Conservation (phyloP, 1,284 basidiomycete species). For the Cryptococcus floricola region DNA sequence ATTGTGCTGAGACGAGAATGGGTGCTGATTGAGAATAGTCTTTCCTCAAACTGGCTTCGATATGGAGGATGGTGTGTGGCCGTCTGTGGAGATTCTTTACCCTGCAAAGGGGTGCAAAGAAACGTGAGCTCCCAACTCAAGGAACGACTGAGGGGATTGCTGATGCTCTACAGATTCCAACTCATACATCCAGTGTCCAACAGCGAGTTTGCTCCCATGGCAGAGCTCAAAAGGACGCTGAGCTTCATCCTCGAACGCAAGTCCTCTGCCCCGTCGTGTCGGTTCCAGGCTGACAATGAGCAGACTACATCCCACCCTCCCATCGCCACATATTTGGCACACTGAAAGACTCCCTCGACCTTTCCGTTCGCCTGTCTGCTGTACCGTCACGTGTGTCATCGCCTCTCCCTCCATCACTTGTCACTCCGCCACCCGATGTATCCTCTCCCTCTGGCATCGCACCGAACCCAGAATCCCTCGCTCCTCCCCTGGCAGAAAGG, state of each 20-base stretch:
- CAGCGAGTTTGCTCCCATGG: slow-evolving; percentile 50
- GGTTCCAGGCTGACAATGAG: neutral
- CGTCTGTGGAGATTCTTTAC: slow-evolving; percentile 47
- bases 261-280: slow-evolving; percentile 4
- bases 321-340: slow-evolving; percentile 41
- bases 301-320: slow-evolving; percentile 41
- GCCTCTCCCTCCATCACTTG: slow-evolving; percentile 20
- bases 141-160: neutral
- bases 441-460: neutral
- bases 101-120: slow-evolving; percentile 45
- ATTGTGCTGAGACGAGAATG: neutral
- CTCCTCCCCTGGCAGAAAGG: neutral
- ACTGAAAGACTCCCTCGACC: slow-evolving; percentile 30
- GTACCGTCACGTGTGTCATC: slow-evolving; percentile 23
- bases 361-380: slow-evolving; percentile 20
- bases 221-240: slow-evolving; percentile 44
- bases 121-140: slow-evolving; percentile 24
- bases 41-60: slow-evolving; percentile 46
- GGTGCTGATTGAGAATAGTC: neutral
- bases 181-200: slow-evolving; percentile 41
- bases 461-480: neutral
- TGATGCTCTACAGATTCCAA: slow-evolving; percentile 33
- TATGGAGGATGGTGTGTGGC: slow-evolving; percentile 34
- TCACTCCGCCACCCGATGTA: slow-evolving; percentile 23
- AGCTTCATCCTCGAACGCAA: slow-evolving; percentile 41